phyloP scores from a whole-genome alignment of 306 rosid genomes.

The Pyrus communis region DNA sequence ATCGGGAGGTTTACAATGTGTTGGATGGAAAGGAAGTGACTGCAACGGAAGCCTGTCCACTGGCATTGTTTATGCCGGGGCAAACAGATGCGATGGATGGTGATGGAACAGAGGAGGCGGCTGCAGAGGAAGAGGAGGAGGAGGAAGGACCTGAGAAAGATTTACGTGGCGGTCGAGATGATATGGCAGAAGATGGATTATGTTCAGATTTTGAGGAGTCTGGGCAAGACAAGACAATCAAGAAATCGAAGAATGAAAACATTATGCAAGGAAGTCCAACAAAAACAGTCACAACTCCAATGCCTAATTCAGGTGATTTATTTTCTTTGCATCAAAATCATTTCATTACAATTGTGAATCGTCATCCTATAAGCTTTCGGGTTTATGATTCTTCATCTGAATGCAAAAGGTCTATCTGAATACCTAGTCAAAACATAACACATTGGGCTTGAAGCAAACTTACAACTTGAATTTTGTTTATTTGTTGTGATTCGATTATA shows the following conservation, averaged over 20 bases:
- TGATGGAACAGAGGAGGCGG: neutral
- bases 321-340: neutral
- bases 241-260: neutral
- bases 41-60: neutral
- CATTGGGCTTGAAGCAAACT: neutral
- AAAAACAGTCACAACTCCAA: neutral
- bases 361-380: neutral
- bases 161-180: neutral
- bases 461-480: neutral
- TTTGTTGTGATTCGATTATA: neutral
- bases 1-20: constrained; percentile 7
- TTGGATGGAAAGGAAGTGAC: neutral
- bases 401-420: neutral
- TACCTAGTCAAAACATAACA: neutral
- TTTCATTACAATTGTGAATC: neutral
- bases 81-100: neutral
- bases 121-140: neutral
- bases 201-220: constrained; percentile 5
- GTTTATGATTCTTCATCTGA: neutral
- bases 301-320: constrained; percentile 3
- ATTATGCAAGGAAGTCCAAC: neutral
- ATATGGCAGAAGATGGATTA: neutral
- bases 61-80: neutral
- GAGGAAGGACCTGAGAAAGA: neutral
- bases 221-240: neutral